Conservation (phyloP, 2,329 filamentous ascomycete genomes). For the Fusarium anguioides region DNA sequence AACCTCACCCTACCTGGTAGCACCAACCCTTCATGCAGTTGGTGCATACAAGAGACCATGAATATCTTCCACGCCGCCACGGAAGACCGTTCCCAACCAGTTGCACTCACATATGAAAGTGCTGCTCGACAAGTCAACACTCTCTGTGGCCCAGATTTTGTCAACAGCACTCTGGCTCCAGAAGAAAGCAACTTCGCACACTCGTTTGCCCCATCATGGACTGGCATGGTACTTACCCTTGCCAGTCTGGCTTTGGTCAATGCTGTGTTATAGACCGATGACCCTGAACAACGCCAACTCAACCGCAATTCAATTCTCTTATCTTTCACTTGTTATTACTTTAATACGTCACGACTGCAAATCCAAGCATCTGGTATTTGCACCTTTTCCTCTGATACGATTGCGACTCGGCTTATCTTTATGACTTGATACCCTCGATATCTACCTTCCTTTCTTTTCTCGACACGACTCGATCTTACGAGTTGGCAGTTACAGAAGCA, state of each 20-base stretch:
- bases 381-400: slow-evolving; percentile 33
- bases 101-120: slow-evolving; percentile 74
- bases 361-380: slow-evolving; percentile 20
- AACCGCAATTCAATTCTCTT: background rate
- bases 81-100: slow-evolving; percentile 70
- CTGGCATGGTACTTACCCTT: slow-evolving; percentile 24
- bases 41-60: slow-evolving; percentile 85
- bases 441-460: slow-evolving; percentile 12
- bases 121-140: slow-evolving; percentile 81
- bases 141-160: slow-evolving; percentile 68
- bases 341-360: slow-evolving; percentile 34
- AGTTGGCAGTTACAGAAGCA: slow-evolving; percentile 1
- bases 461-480: background rate
- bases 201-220: slow-evolving; percentile 33
- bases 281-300: background rate
- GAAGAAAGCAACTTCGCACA: slow-evolving; percentile 37
- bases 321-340: slow-evolving; percentile 2
- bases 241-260: slow-evolving; percentile 30
- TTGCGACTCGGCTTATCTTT: slow-evolving; percentile 29
- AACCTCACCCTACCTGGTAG: slow-evolving; percentile 76
- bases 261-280: slow-evolving; percentile 33
- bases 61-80: slow-evolving; percentile 78
- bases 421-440: slow-evolving; percentile 46
- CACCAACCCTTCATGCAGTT: slow-evolving; percentile 78
- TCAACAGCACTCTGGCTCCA: slow-evolving; percentile 65